These are phyloP conservation scores for Suillus subalutaceus DNA, from an alignment of 768 basidiomycete genomes.

Conservation along the genomic window DNA sequence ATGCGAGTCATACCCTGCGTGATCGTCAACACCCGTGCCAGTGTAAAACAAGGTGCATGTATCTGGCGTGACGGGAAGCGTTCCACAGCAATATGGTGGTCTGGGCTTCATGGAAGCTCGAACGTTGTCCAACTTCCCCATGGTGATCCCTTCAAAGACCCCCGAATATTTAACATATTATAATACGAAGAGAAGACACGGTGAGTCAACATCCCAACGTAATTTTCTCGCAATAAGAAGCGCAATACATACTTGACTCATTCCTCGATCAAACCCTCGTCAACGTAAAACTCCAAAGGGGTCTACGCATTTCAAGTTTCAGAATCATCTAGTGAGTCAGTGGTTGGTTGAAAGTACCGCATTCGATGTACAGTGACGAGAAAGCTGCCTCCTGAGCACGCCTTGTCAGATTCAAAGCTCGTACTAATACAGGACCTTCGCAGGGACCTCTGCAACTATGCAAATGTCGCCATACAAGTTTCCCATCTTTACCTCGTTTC, in stretches of 20 bases:
- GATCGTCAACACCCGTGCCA: background rate
- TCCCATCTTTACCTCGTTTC: slow-evolving; percentile 19
- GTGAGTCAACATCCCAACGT: background rate
- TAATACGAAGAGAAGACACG: slow-evolving; percentile 3
- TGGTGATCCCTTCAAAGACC: background rate
- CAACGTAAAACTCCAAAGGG: background rate
- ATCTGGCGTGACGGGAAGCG: background rate
- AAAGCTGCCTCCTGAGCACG: background rate
- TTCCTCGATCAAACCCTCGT: background rate
- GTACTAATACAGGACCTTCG: background rate
- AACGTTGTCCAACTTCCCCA: slow-evolving; percentile 8
- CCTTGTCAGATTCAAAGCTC: background rate
- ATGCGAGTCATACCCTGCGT: slow-evolving; percentile 4
- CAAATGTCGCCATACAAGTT: slow-evolving; percentile 23
- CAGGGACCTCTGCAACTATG: slow-evolving; percentile 15
- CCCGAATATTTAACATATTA: background rate
- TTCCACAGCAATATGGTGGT: slow-evolving; percentile 10
- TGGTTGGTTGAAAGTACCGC: background rate
- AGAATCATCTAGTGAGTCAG: background rate
- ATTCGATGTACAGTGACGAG: background rate
- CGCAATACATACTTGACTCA: background rate
- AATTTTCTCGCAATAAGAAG: slow-evolving; percentile 1
- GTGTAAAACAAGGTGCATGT: slow-evolving; percentile 1
- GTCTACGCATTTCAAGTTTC: background rate
- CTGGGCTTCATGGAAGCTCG: slow-evolving; percentile 8